phyloP scores from a whole-genome alignment of 2,329 filamentous ascomycete species.

The Fusarium sp. region DNA sequence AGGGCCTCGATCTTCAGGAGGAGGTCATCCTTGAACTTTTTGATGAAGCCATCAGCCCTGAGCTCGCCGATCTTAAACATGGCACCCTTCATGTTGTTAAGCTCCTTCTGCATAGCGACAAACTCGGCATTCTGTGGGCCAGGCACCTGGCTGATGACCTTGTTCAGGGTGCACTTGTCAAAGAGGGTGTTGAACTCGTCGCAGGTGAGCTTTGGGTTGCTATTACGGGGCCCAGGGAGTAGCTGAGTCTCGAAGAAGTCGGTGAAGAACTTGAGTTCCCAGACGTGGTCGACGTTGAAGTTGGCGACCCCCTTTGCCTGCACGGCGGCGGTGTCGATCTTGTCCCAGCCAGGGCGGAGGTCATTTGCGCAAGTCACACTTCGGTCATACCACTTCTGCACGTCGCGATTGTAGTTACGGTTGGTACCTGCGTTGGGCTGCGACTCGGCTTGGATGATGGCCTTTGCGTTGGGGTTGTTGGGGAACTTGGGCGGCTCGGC shows the following conservation, averaged over 20 bases:
- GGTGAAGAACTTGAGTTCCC: slow-evolving; percentile 25
- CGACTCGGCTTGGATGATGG: not conserved
- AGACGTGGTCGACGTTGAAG: slow-evolving; percentile 20
- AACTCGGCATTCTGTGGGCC: slow-evolving; percentile 14
- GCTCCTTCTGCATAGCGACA: slow-evolving; percentile 1
- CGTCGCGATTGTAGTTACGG: not conserved
- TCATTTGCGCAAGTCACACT: not conserved
- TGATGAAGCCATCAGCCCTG: not conserved
- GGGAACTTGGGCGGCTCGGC: slow-evolving; percentile 5
- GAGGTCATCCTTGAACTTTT: not conserved
- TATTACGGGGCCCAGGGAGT: not conserved
- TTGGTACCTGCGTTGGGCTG: not conserved
- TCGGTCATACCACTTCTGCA: slow-evolving; percentile 17
- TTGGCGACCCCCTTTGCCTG: not conserved
- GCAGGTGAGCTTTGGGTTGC: slow-evolving; percentile 6
- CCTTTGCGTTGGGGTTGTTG: not conserved
- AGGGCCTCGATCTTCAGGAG: slow-evolving; percentile 1
- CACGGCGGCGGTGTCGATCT: not conserved
- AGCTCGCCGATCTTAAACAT: slow-evolving; percentile 19
- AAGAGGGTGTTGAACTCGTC: slow-evolving; percentile 18
- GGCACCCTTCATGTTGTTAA: slow-evolving; percentile 23
- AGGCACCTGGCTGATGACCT: not conserved
- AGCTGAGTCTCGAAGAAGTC: slow-evolving; percentile 16
- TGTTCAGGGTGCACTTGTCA: not conserved
- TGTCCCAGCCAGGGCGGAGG: slow-evolving; percentile 1